Evolutionary conservation across 2,329 filamentous ascomycete species (phyloP), one percentile per base, ranked within the genome.

Genomic region (Dactylellina drechsleri): DNA sequence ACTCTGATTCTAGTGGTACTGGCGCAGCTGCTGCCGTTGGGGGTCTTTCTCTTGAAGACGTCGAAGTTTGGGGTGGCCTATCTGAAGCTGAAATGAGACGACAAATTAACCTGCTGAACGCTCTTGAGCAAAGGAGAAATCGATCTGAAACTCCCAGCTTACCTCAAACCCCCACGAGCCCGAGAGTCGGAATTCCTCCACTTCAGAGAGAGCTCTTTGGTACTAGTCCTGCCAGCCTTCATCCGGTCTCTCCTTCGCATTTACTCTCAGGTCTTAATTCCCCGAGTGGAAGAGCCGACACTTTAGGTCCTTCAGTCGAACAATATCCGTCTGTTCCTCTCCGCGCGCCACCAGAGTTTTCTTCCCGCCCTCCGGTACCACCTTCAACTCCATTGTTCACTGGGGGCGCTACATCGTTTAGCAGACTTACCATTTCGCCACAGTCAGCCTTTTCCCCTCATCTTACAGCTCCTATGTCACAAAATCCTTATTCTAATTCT

Each of bases 61-160:
- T 18, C 6, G 49, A 18, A 4, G n/a, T 60, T 16, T 74, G 70
- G 70, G 70, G 70, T n/a, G 70, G 70, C 5, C 10, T 74, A 47
- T 74, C 70, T 12, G 70, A 67, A 40, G 57, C 56, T 40, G 70
- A 74, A 13, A 64, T 74, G 8, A 43, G 62, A 43, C 49, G 70
- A n/a, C 70, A 74, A 26, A 58, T 66, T n/a, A 74, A 49, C 16
- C 23, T 74, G 47, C 31, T 74, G 20, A 60, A 56, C 8, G 70
- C 70, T 15, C 16, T 74, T 28, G 67, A 67, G 23, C 62, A 56
- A 53, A 49, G 49, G 12, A 66, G 56, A 18, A 54, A 41, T 18
- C 10, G 12, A 62, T 53, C 59, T 10, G 15, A 57, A 6, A 40
- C 47, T 12, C 23, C 54, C 1, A 15, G 50, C 47, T 28, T 26